These are phyloP conservation scores for Nadsonia starkeyi-henricii DNA, from an alignment of 1,139 yeast genomes.

Conservation along the genomic window DNA sequence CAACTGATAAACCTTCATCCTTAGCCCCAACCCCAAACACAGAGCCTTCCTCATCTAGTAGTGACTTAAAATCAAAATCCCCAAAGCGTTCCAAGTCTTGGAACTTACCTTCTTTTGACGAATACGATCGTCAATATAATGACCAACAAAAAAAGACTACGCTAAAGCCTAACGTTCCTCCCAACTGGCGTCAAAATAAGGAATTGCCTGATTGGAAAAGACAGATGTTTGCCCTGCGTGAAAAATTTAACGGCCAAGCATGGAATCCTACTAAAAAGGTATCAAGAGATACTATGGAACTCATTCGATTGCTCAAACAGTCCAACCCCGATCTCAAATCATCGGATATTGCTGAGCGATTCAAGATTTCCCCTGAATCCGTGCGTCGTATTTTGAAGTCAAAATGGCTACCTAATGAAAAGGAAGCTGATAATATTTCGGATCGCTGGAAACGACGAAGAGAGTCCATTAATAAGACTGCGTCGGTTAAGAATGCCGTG, in stretches of 20 bases:
- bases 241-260: conserved; percentile 38
- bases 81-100: neutral
- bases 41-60: too few species aligned
- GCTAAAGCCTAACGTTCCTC: conserved; percentile 23
- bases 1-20: too few species aligned
- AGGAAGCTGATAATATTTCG: conserved; percentile 30
- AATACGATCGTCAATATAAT: neutral
- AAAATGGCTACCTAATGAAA: conserved; percentile 57
- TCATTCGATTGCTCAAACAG: conserved; percentile 42
- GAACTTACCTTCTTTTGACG: neutral
- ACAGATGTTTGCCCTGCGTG: conserved; percentile 45
- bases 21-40: too few species aligned
- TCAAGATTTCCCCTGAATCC: conserved; percentile 69
- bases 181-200: conserved; percentile 28
- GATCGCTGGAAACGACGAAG: conserved; percentile 41
- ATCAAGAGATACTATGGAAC: conserved; percentile 57
- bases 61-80: too few species aligned
- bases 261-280: conserved; percentile 66
- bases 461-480: conserved; percentile 17
- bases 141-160: neutral
- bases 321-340: conserved; percentile 44
- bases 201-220: conserved; percentile 50
- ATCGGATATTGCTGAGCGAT: conserved; percentile 47
- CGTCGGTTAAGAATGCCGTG: conserved; percentile 3
- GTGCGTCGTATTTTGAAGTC: conserved; percentile 66